phyloP scores from a whole-genome alignment of 2,329 filamentous ascomycete species.

The Ambrosiella xylebori region DNA sequence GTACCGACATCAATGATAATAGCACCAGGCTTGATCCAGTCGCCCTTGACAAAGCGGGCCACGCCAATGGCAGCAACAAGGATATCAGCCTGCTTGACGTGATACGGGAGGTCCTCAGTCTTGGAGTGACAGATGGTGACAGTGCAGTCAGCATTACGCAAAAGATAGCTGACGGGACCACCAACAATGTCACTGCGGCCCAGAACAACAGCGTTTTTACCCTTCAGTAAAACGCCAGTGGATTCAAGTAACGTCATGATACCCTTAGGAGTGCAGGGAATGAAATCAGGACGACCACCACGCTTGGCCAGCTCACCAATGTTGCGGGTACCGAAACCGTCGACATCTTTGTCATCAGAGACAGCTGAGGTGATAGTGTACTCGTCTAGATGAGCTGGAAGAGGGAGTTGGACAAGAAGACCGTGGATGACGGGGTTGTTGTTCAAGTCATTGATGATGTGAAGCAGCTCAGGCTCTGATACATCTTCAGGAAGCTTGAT shows the following conservation, averaged over 20 bases:
- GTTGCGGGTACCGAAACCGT: constrained; percentile 86
- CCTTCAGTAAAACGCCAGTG: constrained; percentile 63
- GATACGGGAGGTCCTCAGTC: constrained; percentile 53
- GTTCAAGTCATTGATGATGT: constrained; percentile 68
- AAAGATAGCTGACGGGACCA: constrained; percentile 85
- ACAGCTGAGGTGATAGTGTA: constrained; percentile 81
- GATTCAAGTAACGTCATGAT: constrained; percentile 85
- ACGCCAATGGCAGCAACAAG: constrained; percentile 84
- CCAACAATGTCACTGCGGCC: constrained; percentile 95
- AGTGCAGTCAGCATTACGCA: constrained; percentile 90
- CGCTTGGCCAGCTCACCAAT: constrained; percentile 95
- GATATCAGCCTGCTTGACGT: constrained; percentile 74
- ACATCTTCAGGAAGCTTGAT: constrained; percentile 69
- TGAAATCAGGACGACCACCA: constrained; percentile 74
- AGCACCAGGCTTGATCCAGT: constrained; percentile 88
- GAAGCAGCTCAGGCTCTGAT: constrained; percentile 69
- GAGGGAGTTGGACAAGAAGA: constrained; percentile 81
- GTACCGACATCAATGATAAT: constrained; percentile 96
- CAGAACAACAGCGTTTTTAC: constrained; percentile 88
- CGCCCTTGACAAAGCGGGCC: constrained; percentile 75
- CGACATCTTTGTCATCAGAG: constrained; percentile 87
- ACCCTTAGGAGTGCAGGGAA: constrained; percentile 91
- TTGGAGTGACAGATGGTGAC: constrained; percentile 92
- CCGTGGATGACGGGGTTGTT: constrained; percentile 75
- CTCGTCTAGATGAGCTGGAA: constrained; percentile 81